Conservation (phyloP, 1,284 basidiomycete genomes). For the Ustilago tritici region DNA sequence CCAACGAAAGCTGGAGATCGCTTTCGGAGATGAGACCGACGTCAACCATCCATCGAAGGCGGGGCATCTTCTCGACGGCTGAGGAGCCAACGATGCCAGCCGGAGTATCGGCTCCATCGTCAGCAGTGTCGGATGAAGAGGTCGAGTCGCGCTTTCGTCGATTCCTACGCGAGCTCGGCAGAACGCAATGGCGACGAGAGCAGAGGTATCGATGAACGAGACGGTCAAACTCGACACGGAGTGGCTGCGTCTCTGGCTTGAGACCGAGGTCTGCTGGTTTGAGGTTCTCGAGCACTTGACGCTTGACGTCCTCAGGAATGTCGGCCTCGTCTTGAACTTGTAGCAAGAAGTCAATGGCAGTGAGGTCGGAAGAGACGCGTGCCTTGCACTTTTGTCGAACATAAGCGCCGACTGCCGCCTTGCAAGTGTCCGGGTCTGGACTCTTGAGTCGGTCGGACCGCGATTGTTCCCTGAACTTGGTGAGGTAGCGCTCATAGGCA, state of each 20-base stretch:
- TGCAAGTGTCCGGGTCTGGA: slow-evolving; percentile 43
- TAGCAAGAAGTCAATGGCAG: slow-evolving; percentile 23
- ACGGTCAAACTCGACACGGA: slow-evolving; percentile 47
- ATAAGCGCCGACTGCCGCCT: slow-evolving; percentile 37
- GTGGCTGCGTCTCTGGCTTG: slow-evolving; percentile 34
- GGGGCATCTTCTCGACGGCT: slow-evolving; percentile 24
- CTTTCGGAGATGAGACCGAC: slow-evolving; percentile 52
- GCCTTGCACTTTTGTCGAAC: slow-evolving; percentile 34
- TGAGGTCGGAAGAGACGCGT: slow-evolving; percentile 32
- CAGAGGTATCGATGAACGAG: slow-evolving; percentile 48
- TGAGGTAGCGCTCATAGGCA: slow-evolving; percentile 52
- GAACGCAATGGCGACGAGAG: slow-evolving; percentile 27
- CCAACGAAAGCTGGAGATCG: slow-evolving; percentile 32
- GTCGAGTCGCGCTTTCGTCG: slow-evolving; percentile 22
- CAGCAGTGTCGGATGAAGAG: slow-evolving; percentile 28
- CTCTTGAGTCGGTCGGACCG: slow-evolving; percentile 38
- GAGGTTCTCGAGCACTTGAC: slow-evolving; percentile 29
- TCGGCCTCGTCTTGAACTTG: slow-evolving; percentile 14
- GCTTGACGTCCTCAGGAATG: slow-evolving; percentile 19
- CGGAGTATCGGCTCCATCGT: slow-evolving; percentile 10
- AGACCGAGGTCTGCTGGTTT: slow-evolving; percentile 38
- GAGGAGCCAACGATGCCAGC: slow-evolving; percentile 10
- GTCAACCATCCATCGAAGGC: slow-evolving; percentile 58
- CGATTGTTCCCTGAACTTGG: slow-evolving; percentile 39
- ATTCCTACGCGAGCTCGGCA: slow-evolving; percentile 19